Evolutionary conservation across 75 land plant genomes (phyloP), one percentile per base, ranked within the genome.

Genomic region (Isoetes taiwanensis): DNA sequence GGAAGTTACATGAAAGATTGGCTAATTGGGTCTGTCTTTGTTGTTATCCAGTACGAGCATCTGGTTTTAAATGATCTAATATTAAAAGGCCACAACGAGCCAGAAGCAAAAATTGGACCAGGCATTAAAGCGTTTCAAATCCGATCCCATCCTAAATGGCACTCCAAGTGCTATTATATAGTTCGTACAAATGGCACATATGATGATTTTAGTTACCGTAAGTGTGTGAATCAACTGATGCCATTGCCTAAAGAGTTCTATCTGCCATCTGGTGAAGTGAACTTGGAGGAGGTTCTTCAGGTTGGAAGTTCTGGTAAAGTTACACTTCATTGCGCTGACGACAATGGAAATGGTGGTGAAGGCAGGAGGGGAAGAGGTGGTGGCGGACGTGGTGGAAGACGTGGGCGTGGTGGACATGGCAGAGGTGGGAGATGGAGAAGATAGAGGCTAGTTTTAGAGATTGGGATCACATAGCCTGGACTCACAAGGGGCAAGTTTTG

Each of bases 141-240:
- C 27, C 65, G 81, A 16, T 17, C 64, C 64, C 93, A 90, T 58
- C 84, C 83, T 16, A 31, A 10, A 35, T 90, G 57, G 56, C 72
- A 77, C 23, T 78, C 80, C 37, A 73, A 78, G 2, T 90, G 93
- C 67, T 90, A 72, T 64, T 82, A 80, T 57, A 50, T 90, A 34
- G 43, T 82, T 2, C 72, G 81, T 53, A 67, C 42, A 0, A 91
- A 90, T 67, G 86, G 75, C 25, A 56, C 81, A 28, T 50, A 43
- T 20, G 91, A 82, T 28, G 96, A 90, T 66, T 90, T 90, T 64
- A 90, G 96, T 71, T 90, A 85, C 57, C 63, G 91, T 23, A 90
- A 90, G 64, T 90, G 91, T 66, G 79, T 85, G 0, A 83, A 85
- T 65, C 76, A 73, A 12, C 59, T 89, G 37, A 67, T 82, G 30